Percentiles rank a stretch among this genome's conserved stretches.
These are phyloP conservation scores for Batkoa obscura DNA, from an alignment of 371 early-diverging fungal species.

Conservation along the genomic window DNA sequence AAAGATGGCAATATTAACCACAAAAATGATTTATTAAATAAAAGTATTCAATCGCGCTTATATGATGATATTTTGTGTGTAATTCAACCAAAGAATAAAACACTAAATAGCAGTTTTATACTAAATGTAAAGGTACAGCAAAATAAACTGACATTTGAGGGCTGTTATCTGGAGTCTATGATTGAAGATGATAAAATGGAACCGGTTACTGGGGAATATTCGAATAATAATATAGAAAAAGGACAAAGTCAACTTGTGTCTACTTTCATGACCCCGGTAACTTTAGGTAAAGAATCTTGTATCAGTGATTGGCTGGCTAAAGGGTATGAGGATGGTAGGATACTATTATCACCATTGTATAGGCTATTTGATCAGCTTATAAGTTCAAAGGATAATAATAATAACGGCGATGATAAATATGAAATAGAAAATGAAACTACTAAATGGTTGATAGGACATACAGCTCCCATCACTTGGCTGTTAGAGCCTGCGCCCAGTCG, in stretches of 20 bases:
- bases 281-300: not conserved
- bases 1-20: too few species aligned
- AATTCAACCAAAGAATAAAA: too few species aligned
- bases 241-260: not conserved
- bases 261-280: not conserved
- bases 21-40: too few species aligned
- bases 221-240: too few species aligned
- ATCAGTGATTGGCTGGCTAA: not conserved
- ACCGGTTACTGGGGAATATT: too few species aligned
- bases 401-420: not conserved
- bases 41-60: too few species aligned
- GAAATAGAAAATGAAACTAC: not conserved
- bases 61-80: too few species aligned
- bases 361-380: not conserved
- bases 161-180: too few species aligned
- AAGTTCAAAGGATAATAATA: not conserved
- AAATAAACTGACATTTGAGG: too few species aligned
- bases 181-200: too few species aligned
- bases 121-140: too few species aligned
- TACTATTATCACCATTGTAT: not conserved
- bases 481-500: not conserved
- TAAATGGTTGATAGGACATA: not conserved
- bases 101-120: too few species aligned
- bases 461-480: not conserved
- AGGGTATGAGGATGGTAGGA: not conserved